Percentiles rank a stretch among this genome's conserved stretches.
phyloP scores from a whole-genome alignment of 2,329 filamentous ascomycete genomes.

The Juglanconis sp. region DNA sequence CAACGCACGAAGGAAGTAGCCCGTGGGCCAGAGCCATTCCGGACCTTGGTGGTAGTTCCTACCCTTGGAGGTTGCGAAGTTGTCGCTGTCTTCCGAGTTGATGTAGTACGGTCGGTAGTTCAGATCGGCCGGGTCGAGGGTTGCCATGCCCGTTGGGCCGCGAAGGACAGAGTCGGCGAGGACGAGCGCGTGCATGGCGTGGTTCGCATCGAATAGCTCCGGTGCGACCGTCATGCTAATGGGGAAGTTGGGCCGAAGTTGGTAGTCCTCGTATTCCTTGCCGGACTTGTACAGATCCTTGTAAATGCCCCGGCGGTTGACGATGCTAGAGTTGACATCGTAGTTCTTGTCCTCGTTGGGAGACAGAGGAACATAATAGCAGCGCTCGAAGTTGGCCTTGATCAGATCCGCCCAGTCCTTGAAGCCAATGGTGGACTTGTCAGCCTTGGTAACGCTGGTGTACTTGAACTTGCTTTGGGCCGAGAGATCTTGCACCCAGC shows the following conservation, averaged over 20 bases:
- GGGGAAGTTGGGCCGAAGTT: slow-evolving; percentile 88
- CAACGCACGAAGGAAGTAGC: slow-evolving; percentile 89
- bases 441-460: slow-evolving; percentile 64
- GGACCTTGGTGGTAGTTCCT: slow-evolving; percentile 98
- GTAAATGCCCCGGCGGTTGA: slow-evolving; percentile 95
- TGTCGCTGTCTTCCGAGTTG: slow-evolving; percentile 88
- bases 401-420: slow-evolving; percentile 76
- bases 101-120: slow-evolving; percentile 95
- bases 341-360: slow-evolving; percentile 69
- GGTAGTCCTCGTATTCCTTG: slow-evolving; percentile 97
- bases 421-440: slow-evolving; percentile 64
- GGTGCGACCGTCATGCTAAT: slow-evolving; percentile 95
- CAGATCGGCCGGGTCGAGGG: slow-evolving; percentile 83
- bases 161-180: slow-evolving; percentile 76
- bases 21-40: slow-evolving; percentile 97
- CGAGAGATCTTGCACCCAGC: slow-evolving; percentile 71
- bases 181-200: slow-evolving; percentile 77
- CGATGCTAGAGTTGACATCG: slow-evolving; percentile 72
- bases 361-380: slow-evolving; percentile 79
- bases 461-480: slow-evolving; percentile 69
- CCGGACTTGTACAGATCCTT: slow-evolving; percentile 93
- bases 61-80: slow-evolving; percentile 90
- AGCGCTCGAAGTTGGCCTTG: slow-evolving; percentile 83
- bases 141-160: slow-evolving; percentile 92
- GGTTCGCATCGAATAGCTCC: slow-evolving; percentile 73